Evolutionary conservation across 805 yeast species (phyloP).

Genomic region (Debaryomyces castellii): DNA sequence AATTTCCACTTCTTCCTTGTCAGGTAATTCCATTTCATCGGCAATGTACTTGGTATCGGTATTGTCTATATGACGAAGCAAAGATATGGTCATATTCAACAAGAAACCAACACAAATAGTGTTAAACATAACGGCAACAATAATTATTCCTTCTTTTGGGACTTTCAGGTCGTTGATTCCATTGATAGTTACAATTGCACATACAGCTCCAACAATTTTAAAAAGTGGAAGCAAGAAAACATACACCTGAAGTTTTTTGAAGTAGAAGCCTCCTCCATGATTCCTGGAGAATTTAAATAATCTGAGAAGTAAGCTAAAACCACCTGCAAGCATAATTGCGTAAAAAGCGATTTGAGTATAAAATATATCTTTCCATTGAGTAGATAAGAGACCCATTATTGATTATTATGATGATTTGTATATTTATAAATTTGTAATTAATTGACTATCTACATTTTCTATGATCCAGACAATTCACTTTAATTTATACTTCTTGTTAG

Average conservation of each 20-base stretch:
- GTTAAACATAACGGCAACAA: background rate
- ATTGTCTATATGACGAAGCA: background rate
- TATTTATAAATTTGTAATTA: no score
- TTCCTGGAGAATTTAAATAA: background rate
- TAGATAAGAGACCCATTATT: background rate
- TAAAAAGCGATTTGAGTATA: background rate
- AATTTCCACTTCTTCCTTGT: background rate
- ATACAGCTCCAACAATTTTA: background rate
- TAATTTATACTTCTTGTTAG: no score
- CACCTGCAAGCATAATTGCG: background rate
- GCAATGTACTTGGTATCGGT: background rate
- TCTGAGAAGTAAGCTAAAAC: background rate
- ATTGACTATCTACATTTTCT: no score
- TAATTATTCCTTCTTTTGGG: background rate
- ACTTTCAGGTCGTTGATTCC: background rate
- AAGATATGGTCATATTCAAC: background rate
- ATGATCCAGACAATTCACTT: background rate
- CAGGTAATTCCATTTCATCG: background rate
- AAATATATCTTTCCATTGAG: conserved; percentile 1
- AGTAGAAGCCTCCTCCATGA: background rate
- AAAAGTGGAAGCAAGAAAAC: background rate
- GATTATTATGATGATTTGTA: no score
- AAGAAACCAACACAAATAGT: background rate
- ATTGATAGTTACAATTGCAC: background rate
- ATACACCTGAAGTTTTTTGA: background rate